A percentile compares a stretch with the other conserved stretches of the same genome.
These are phyloP conservation scores for Diaporthe caulivora DNA, from an alignment of 2,329 filamentous ascomycete species.

Conservation along the genomic window DNA sequence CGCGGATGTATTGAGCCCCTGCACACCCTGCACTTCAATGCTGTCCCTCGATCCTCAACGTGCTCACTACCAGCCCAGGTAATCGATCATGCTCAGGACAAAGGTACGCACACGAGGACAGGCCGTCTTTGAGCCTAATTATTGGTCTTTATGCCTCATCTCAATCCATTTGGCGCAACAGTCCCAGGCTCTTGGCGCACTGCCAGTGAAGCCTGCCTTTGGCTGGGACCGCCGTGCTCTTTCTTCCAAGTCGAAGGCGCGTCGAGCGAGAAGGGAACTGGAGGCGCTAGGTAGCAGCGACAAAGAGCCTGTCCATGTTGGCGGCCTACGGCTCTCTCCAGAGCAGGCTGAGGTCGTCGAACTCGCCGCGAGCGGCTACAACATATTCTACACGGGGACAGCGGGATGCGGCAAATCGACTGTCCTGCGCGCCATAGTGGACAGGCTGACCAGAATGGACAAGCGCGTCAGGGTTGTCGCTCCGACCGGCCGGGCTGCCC, in stretches of 20 bases:
- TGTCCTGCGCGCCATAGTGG: slow-evolving; percentile 62
- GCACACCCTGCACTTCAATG: not conserved
- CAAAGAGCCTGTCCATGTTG: not conserved
- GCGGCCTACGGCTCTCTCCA: slow-evolving; percentile 52
- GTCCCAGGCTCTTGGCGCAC: not conserved
- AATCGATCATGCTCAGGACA: not conserved
- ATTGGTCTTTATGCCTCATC: not conserved
- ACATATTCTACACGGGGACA: slow-evolving; percentile 75
- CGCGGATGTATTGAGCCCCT: not conserved
- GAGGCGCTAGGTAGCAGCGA: not conserved
- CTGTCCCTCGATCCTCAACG: not conserved
- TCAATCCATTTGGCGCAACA: not conserved
- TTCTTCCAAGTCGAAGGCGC: not conserved
- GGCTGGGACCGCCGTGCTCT: not conserved
- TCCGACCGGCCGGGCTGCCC: slow-evolving; percentile 70
- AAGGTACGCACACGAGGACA: not conserved
- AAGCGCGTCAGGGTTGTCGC: slow-evolving; percentile 64
- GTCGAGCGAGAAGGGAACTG: not conserved
- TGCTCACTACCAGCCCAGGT: not conserved
- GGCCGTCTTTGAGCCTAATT: not conserved
- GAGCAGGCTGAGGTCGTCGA: slow-evolving; percentile 64
- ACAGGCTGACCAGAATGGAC: slow-evolving; percentile 49
- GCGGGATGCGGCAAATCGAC: slow-evolving; percentile 72
- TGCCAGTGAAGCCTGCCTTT: too few species aligned
- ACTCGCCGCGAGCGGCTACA: slow-evolving; percentile 62